phyloP scores from a whole-genome alignment of 306 rosid genomes.

The Spatholobus suberectus region DNA sequence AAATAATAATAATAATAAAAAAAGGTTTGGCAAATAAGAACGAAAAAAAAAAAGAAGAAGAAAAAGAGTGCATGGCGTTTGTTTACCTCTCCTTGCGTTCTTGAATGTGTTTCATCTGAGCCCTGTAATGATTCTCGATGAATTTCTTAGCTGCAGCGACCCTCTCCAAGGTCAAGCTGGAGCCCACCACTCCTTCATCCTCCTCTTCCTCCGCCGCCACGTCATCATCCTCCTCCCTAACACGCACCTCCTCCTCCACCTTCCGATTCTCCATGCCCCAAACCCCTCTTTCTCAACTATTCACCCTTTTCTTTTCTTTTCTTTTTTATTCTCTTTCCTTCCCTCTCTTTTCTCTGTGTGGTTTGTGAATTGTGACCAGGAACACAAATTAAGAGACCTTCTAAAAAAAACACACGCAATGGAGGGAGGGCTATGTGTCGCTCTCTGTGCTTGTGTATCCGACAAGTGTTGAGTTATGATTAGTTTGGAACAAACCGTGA shows the following conservation, averaged over 20 bases:
- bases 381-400: constrained; percentile 57
- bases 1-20: neutral
- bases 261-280: constrained; percentile 48
- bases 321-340: neutral
- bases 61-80: neutral
- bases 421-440: constrained; percentile 5
- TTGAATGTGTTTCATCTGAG: constrained; percentile 75
- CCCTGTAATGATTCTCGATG: constrained; percentile 82
- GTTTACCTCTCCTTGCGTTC: constrained; percentile 82
- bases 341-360: constrained; percentile 30
- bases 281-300: neutral
- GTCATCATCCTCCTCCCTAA: constrained; percentile 33
- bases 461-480: constrained; percentile 40
- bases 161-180: constrained; percentile 87
- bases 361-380: constrained; percentile 44
- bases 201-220: constrained; percentile 38
- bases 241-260: constrained; percentile 12
- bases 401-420: constrained; percentile 15
- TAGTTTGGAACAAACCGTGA: constrained; percentile 22
- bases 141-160: constrained; percentile 92
- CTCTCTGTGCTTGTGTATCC: neutral
- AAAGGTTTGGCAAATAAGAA: neutral
- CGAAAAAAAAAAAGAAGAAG: neutral
- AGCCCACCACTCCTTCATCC: constrained; percentile 54
- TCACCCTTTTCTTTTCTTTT: neutral